Percentiles rank a stretch among this genome's conserved stretches.
phyloP scores from a whole-genome alignment of 129 eudicot species.

The Pittosporum tobira region DNA sequence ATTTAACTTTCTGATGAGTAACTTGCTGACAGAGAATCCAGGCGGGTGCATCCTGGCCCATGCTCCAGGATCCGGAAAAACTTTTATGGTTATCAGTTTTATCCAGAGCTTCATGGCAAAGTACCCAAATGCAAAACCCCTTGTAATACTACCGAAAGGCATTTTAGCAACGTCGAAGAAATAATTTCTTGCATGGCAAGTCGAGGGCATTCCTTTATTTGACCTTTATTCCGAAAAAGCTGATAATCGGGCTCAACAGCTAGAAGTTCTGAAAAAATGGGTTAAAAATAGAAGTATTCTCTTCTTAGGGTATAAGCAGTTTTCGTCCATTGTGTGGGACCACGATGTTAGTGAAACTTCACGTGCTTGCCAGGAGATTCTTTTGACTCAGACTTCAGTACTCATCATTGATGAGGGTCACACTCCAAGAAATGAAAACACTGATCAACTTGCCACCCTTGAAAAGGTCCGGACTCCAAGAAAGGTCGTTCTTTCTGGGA shows the following conservation, averaged over 20 bases:
- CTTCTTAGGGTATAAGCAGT: conserved; percentile 77
- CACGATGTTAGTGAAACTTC: conserved; percentile 19
- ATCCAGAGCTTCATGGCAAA: conserved; percentile 86
- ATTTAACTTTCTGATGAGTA: conserved; percentile 65
- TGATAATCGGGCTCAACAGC: conserved; percentile 50
- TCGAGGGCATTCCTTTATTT: conserved; percentile 49
- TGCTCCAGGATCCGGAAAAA: conserved; percentile 97
- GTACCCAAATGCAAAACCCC: conserved; percentile 58
- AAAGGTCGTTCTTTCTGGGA: conserved; percentile 88
- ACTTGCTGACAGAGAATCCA: conserved; percentile 60
- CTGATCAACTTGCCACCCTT: conserved; percentile 61
- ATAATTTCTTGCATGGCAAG: conserved; percentile 75
- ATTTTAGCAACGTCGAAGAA: conserved; percentile 76
- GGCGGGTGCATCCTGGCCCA: conserved; percentile 99
- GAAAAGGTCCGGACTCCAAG: conserved; percentile 56
- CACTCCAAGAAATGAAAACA: conserved; percentile 72
- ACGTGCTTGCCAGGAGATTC: conserved; percentile 46
- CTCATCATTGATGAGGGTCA: conserved; percentile 89
- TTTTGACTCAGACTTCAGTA: conserved; percentile 45
- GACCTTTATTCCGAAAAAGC: conserved; percentile 75
- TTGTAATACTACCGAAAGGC: conserved; percentile 77
- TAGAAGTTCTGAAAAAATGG: conserved; percentile 68
- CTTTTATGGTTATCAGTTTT: conserved; percentile 85
- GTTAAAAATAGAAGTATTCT: conserved; percentile 47
- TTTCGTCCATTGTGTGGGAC: conserved; percentile 60